Evolutionary conservation across 495 filamentous ascomycete species (phyloP), one percentile per base, ranked within the genome.

Genomic region (Aspergillus kassunensis): DNA sequence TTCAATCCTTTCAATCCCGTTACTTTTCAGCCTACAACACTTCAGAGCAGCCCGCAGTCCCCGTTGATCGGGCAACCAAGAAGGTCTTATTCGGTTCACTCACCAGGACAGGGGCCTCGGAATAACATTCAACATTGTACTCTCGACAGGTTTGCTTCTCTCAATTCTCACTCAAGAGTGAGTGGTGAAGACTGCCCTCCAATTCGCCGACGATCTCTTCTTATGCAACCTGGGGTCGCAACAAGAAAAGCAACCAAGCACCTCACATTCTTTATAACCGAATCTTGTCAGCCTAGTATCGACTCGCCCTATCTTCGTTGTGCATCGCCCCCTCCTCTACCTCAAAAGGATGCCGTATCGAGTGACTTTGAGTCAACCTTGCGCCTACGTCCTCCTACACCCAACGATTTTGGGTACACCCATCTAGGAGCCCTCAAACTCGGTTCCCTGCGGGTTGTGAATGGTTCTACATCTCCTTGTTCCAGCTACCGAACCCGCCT

Each of bases 391-490:
- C 66, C 73, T 8, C 49, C 63, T 19, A 78, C 74, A 36, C 77
- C 77, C 13, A 61, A 53, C 19, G 71, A 71, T 40, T 59, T 74
- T 24, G 68, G 67, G 19, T 77, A 76, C 51, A 72, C 72, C n/a
- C 73, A 80, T 51, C 52, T 80, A 15, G 75, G 75, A 27, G 71
- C 72, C 2, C 61, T 80, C 20, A 73, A 73, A 35, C 46, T 77
- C 16, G 77, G 77, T 15, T 78, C 75, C 12, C 49, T 80, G 41
- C 69, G 75, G 12, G 71, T 80, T 3, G 76, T 77, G 2, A 80
- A 80, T 50, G 70, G 69, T 8, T 71, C 70, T 39, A 53, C 56
- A 20, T 78, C 74, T 13, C 74, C 76, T 2, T 72, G 65, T 34
- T 60, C 70, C n/a, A 70, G 68, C 34, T 65, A 73, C 19, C 68